Conservation (phyloP, 139 green algal species). For the Medakamo hakoo region DNA sequence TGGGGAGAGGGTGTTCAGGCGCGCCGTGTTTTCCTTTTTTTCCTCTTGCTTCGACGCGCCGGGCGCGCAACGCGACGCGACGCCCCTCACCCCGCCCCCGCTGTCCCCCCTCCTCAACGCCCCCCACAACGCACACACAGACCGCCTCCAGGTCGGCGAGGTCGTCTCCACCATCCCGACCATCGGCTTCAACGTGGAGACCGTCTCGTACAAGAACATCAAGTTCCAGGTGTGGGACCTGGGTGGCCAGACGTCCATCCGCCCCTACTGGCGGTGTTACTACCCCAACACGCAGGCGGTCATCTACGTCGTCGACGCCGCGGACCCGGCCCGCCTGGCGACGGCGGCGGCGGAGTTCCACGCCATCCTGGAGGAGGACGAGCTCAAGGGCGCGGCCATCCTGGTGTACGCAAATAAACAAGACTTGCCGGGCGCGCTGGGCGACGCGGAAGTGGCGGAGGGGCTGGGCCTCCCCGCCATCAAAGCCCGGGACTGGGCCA, state of each 20-base stretch:
- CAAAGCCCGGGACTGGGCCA: slow-evolving; percentile 84
- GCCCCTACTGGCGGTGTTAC: slow-evolving; percentile 99
- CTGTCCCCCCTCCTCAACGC: not conserved
- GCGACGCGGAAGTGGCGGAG: slow-evolving; percentile 80
- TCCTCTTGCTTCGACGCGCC: slow-evolving; percentile 15
- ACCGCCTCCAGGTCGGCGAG: slow-evolving; percentile 93
- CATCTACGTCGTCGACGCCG: slow-evolving; percentile 98
- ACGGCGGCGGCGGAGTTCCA: slow-evolving; percentile 74
- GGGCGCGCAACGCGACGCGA: no score
- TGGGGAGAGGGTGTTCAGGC: slow-evolving; percentile 1
- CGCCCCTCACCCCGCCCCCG: no score
- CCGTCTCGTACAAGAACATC: slow-evolving; percentile 99
- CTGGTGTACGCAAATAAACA: slow-evolving; percentile 99
- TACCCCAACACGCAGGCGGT: slow-evolving; percentile 86
- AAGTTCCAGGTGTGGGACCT: slow-evolving; percentile 88
- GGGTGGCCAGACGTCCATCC: slow-evolving; percentile 81
- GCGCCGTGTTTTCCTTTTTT: slow-evolving; percentile 5
- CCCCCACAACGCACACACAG: slow-evolving; percentile 12
- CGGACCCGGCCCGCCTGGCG: slow-evolving; percentile 78
- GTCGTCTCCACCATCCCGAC: slow-evolving; percentile 98
- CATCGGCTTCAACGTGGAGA: slow-evolving; percentile 99
- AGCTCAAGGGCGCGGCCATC: slow-evolving; percentile 82
- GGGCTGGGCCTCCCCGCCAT: slow-evolving; percentile 78
- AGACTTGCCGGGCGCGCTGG: slow-evolving; percentile 84
- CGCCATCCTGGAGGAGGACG: slow-evolving; percentile 94